Evolutionary conservation across 2,329 filamentous ascomycete species (phyloP).

Genomic region (Paradendryphiella salina): DNA sequence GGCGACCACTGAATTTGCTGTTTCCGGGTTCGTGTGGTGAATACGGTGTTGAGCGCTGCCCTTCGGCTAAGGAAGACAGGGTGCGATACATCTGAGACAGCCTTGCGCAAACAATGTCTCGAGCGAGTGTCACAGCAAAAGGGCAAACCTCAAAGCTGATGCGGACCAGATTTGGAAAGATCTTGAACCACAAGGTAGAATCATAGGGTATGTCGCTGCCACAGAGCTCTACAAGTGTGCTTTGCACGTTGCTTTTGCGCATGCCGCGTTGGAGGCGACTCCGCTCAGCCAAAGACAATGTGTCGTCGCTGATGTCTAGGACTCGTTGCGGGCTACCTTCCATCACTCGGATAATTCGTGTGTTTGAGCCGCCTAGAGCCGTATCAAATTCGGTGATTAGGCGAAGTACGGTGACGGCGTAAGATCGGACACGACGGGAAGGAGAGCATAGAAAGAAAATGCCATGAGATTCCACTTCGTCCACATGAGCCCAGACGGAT

Average conservation of each 20-base stretch:
- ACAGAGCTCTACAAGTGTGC: constrained; percentile 88
- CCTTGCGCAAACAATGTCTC: constrained; percentile 89
- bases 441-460: constrained; percentile 97
- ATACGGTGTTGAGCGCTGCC: constrained; percentile 52
- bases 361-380: constrained; percentile 78
- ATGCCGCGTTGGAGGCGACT: constrained; percentile 90
- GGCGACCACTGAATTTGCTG: constrained; percentile 60
- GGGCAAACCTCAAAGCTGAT: constrained; percentile 89
- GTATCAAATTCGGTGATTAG: constrained; percentile 93
- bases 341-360: constrained; percentile 85
- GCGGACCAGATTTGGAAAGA: constrained; percentile 92
- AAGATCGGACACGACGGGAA: constrained; percentile 82
- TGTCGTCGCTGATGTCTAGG: constrained; percentile 89
- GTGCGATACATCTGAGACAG: constrained; percentile 90
- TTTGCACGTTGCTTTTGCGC: constrained; percentile 79
- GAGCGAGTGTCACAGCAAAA: constrained; percentile 84
- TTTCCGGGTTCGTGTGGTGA: constrained; percentile 62
- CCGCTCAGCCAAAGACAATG: constrained; percentile 86
- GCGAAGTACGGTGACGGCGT: constrained; percentile 88
- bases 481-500: constrained; percentile 87
- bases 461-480: constrained; percentile 95
- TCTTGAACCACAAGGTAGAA: constrained; percentile 93
- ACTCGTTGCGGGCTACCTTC: constrained; percentile 87
- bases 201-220: constrained; percentile 95
- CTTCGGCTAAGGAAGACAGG: constrained; percentile 78